A percentile compares a stretch with the other conserved stretches of the same genome.
phyloP scores from a whole-genome alignment of 1,284 basidiomycete species.

The Caloboletus firmus region DNA sequence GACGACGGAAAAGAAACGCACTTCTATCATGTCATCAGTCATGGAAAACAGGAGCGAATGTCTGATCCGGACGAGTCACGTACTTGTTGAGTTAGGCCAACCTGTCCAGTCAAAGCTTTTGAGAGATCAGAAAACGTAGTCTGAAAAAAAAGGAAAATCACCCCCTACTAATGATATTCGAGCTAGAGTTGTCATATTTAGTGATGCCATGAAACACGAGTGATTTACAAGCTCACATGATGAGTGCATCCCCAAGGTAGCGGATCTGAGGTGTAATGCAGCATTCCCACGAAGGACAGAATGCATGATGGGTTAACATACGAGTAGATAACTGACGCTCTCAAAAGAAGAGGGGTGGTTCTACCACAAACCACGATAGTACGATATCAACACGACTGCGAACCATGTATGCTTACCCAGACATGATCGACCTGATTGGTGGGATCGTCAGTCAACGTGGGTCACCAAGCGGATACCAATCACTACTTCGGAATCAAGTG shows the following conservation, averaged over 20 bases:
- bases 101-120: constrained; percentile 11
- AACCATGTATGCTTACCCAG: constrained; percentile 13
- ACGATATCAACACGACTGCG: not conserved
- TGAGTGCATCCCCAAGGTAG: constrained; percentile 12
- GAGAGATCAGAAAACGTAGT: not conserved
- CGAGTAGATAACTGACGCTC: constrained; percentile 2
- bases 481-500: constrained; percentile 12
- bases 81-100: not conserved
- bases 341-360: not conserved
- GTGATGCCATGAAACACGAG: not conserved
- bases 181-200: not conserved
- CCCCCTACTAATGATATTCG: constrained; percentile 14
- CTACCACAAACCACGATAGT: not conserved
- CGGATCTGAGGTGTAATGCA: constrained; percentile 4
- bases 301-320: not conserved
- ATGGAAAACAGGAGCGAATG: not conserved
- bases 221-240: constrained; percentile 7
- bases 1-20: not conserved
- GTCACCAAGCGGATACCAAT: not conserved
- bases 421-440: constrained; percentile 14
- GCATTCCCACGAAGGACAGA: too few relatives aligned
- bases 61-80: not conserved
- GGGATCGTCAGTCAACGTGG: not conserved
- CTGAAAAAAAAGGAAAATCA: too few relatives aligned
- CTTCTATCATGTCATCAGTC: constrained; percentile 12